Percentiles rank a stretch among this genome's conserved stretches.
Evolutionary conservation across 371 early-diverging fungal species (phyloP).

Genomic region (Globomyces sp.): DNA sequence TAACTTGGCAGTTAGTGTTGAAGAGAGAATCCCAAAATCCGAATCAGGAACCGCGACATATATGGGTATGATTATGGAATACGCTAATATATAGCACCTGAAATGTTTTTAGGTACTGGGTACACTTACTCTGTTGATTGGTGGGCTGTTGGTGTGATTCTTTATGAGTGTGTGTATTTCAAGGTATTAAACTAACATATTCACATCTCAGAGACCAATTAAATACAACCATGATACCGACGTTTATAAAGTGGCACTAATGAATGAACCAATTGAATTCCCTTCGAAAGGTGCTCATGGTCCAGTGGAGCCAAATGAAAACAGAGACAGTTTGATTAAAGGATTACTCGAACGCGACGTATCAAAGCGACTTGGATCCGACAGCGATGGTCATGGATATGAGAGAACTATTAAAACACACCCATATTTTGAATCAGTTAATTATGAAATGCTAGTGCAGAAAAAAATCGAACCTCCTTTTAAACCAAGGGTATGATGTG

Average conservation of each 20-base stretch:
- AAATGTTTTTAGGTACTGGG: conserved; percentile 73
- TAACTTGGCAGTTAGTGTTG: conserved; percentile 48
- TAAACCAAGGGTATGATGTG: too few species aligned
- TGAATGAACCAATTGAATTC: conserved; percentile 3
- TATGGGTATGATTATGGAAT: conserved; percentile 61
- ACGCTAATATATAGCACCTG: conserved; percentile 62
- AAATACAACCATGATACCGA: neutral
- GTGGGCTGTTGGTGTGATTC: conserved; percentile 94
- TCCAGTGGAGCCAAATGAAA: neutral
- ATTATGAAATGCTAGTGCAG: too few species aligned
- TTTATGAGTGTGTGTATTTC: conserved; percentile 63
- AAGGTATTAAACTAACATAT: neutral
- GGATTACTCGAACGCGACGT: conserved; percentile 3
- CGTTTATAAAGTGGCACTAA: neutral
- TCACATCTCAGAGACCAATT: neutral
- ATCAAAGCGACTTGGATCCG: conserved; percentile 3
- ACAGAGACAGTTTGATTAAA: neutral
- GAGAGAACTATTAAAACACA: conserved; percentile 21
- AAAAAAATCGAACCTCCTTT: too few species aligned
- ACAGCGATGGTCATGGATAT: neutral
- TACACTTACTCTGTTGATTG: conserved; percentile 94
- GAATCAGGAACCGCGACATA: conserved; percentile 48
- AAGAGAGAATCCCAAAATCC: conserved; percentile 24
- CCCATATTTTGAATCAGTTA: conserved; percentile 13
- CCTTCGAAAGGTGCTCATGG: neutral